Conservation (phyloP, 1,284 basidiomycete genomes). For the Phaffia rhodozyma region DNA sequence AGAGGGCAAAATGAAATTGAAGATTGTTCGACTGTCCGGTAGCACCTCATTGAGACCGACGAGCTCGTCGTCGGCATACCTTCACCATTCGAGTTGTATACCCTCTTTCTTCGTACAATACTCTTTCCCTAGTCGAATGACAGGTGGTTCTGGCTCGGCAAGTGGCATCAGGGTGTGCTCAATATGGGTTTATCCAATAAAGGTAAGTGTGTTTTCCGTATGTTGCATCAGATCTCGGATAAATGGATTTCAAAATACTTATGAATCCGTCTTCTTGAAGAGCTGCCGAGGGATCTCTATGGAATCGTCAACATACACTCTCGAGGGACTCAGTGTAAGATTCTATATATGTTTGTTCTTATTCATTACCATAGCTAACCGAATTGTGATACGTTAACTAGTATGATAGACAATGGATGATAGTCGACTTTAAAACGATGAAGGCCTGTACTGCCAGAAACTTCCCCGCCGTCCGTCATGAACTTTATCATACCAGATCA, state of each 20-base stretch:
- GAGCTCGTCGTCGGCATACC: no score
- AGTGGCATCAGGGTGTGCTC: no score
- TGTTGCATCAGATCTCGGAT: not conserved
- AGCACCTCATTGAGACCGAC: no score
- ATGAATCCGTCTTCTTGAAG: not conserved
- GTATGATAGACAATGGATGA: constrained; percentile 17
- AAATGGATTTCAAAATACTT: not conserved
- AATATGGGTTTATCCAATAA: constrained; percentile 10
- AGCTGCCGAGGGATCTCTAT: constrained; percentile 4
- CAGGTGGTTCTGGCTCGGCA: no score
- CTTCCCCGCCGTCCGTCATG: not conserved
- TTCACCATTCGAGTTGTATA: no score
- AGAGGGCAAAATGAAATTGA: no score
- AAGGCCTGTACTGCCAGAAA: constrained; percentile 12
- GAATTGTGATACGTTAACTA: not conserved
- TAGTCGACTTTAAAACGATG: not conserved
- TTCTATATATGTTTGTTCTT: not conserved
- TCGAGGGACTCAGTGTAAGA: not conserved
- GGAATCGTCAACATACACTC: not conserved
- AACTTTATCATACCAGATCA: not conserved
- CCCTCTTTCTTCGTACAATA: no score
- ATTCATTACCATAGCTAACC: not conserved
- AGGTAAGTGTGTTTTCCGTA: not conserved
- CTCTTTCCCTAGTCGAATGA: no score
- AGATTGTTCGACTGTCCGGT: no score